phyloP scores from a whole-genome alignment of 2,329 filamentous ascomycete species.

The Zasmidium cellare region DNA sequence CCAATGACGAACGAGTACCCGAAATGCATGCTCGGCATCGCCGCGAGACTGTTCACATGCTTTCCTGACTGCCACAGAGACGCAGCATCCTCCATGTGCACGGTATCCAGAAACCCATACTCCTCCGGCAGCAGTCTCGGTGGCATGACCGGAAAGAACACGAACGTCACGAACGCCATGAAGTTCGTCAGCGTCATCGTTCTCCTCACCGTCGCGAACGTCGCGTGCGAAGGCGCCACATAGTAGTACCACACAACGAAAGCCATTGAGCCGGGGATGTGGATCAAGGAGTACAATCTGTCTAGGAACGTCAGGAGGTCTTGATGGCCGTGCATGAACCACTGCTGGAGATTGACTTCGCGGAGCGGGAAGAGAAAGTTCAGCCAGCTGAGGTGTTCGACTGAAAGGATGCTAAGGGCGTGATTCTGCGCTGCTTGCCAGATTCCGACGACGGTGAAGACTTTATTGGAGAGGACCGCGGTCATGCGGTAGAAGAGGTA shows the following conservation, averaged over 20 bases:
- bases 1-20: slow-evolving; percentile 55
- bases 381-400: slow-evolving; percentile 53
- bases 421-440: slow-evolving; percentile 58
- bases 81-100: slow-evolving; percentile 45
- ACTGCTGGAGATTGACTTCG: slow-evolving; percentile 56
- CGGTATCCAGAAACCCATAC: slow-evolving; percentile 46
- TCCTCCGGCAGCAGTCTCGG: slow-evolving; percentile 45
- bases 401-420: slow-evolving; percentile 54
- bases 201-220: slow-evolving; percentile 42
- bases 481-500: slow-evolving; percentile 63
- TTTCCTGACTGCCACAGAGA: slow-evolving; percentile 48
- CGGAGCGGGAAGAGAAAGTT: slow-evolving; percentile 54
- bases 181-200: slow-evolving; percentile 52
- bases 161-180: slow-evolving; percentile 51
- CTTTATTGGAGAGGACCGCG: slow-evolving; percentile 32
- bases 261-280: slow-evolving; percentile 62
- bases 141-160: slow-evolving; percentile 53
- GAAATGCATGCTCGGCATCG: slow-evolving; percentile 53
- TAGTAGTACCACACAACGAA: slow-evolving; percentile 56
- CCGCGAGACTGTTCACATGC: slow-evolving; percentile 44
- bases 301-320: slow-evolving; percentile 56
- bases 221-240: slow-evolving; percentile 50
- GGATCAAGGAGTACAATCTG: slow-evolving; percentile 59
- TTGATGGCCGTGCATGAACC: slow-evolving; percentile 58
- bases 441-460: slow-evolving; percentile 45